These are phyloP conservation scores for Xerocomellus amylosporus DNA, from an alignment of 768 basidiomycete species.

Conservation along the genomic window DNA sequence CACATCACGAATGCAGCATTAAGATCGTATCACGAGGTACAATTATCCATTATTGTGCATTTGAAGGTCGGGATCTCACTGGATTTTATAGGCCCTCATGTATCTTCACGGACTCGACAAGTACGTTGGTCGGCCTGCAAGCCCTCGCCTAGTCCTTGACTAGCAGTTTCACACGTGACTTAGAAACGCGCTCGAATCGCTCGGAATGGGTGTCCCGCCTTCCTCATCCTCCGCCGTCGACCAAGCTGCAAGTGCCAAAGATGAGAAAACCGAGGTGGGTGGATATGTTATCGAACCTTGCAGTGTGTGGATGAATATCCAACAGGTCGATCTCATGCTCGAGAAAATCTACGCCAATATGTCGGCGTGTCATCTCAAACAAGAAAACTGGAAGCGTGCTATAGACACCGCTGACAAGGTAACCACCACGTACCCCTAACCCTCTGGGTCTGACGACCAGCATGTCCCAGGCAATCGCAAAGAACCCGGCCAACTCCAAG, in stretches of 20 bases:
- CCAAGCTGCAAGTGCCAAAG: slow-evolving; percentile 31
- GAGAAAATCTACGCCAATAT: slow-evolving; percentile 86
- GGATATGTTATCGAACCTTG: not conserved
- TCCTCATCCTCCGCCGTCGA: slow-evolving; percentile 22
- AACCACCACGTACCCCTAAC: not conserved
- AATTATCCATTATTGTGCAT: not conserved
- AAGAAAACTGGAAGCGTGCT: slow-evolving; percentile 75
- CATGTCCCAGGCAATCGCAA: slow-evolving; percentile 57
- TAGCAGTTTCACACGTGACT: not conserved
- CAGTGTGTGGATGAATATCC: not conserved
- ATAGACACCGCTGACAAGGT: slow-evolving; percentile 82
- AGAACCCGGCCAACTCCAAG: slow-evolving; percentile 75
- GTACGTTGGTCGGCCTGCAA: slow-evolving; percentile 39
- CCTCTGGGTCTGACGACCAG: not conserved
- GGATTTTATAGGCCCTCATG: slow-evolving; percentile 55
- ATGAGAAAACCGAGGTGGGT: slow-evolving; percentile 67
- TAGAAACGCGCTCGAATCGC: slow-evolving; percentile 55
- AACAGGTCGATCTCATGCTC: slow-evolving; percentile 67
- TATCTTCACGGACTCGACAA: slow-evolving; percentile 77
- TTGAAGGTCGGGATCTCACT: slow-evolving; percentile 2
- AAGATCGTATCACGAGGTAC: slow-evolving; percentile 69
- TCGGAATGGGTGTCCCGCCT: slow-evolving; percentile 37
- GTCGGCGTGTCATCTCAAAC: slow-evolving; percentile 81
- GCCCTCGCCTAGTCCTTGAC: slow-evolving; percentile 1
- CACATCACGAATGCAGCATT: slow-evolving; percentile 49